Base-by-base conservation (phyloP, 129 eudicot species). In the Dittrichia graveolens region DNA sequence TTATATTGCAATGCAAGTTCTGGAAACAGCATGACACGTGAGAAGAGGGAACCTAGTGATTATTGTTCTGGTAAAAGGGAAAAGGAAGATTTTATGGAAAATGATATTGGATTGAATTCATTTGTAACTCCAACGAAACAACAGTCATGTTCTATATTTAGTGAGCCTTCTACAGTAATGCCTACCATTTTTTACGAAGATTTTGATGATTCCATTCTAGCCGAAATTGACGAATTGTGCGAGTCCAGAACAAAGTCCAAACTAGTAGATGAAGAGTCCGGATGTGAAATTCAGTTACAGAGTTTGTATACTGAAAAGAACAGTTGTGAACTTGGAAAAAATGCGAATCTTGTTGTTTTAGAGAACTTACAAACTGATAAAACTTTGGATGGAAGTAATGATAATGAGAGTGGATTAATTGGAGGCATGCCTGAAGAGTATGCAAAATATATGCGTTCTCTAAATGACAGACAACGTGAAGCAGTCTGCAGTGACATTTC, bases 401-500 rank as follows among this genome's bases (percentile, higher is more conserved):
- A 50, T 78, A 78, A 49, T 50, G 83, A 50, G 8, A 53, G 62
- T 65, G 74, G 64, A 74, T 34, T 12, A 24, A 69, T 71, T 57
- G 79, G 61, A n/a, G 65, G 79, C 77, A 85, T 95, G 97, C 97
- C 96, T 14, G 94, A 83, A 15, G 88, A 84, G 69, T 95, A 88
- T 79, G 83, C 83, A 6, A 95, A 86, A 66, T 90, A 88, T 76
- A 78, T 95, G 76, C 72, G 65, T 67, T 86, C 97, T 18, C 73
- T 95, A 57, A 95, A 88, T 74, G 93, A 90, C 69, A 85, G 78
- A 80, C 99, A 95, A 62, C 78, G 81, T 81, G 96, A 95, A 73
- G 99, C 99, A 76, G 99, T 97, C 42, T 88, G 94, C 65, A 86
- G 93, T 88, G 96, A 95, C 76, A 82, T 86, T 73, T 84, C 91